Conservation (phyloP, 169 alveolate genomes). For the Theileria annulata region DNA sequence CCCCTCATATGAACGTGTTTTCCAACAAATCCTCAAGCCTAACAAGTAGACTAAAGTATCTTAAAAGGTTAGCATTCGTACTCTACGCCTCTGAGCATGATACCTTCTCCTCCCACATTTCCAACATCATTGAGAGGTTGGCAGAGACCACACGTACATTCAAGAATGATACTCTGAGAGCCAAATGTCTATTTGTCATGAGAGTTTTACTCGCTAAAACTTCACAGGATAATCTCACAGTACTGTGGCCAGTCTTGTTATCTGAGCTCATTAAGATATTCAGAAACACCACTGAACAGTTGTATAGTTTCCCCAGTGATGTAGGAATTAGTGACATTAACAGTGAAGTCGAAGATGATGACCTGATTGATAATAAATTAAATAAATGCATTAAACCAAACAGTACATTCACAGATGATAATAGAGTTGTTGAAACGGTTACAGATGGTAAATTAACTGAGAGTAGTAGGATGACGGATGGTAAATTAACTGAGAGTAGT, state of each 20-base stretch:
- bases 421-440: too few relatives aligned
- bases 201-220: conserved; percentile 57
- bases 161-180: conserved; percentile 47
- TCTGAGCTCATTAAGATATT: conserved; percentile 67
- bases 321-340: not conserved
- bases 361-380: not conserved
- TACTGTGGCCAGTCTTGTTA: conserved; percentile 64
- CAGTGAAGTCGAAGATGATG: not conserved
- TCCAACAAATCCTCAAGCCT: conserved; percentile 36
- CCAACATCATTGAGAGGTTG: conserved; percentile 59
- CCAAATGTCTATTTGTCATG: conserved; percentile 55
- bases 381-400: not conserved
- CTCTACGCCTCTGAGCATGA: conserved; percentile 61
- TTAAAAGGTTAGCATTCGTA: conserved; percentile 63
- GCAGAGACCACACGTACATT: conserved; percentile 43
- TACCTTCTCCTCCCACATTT: conserved; percentile 49
- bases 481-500: not conserved
- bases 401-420: not conserved
- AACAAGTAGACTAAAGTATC: conserved; percentile 40
- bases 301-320: not conserved
- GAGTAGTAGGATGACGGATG: not conserved
- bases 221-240: conserved; percentile 63
- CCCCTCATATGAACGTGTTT: conserved; percentile 56
- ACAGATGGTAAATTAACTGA: not conserved
- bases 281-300: conserved; percentile 24